Evolutionary conservation across 805 yeast species (phyloP).

Genomic region (Ogataea methanolica): DNA sequence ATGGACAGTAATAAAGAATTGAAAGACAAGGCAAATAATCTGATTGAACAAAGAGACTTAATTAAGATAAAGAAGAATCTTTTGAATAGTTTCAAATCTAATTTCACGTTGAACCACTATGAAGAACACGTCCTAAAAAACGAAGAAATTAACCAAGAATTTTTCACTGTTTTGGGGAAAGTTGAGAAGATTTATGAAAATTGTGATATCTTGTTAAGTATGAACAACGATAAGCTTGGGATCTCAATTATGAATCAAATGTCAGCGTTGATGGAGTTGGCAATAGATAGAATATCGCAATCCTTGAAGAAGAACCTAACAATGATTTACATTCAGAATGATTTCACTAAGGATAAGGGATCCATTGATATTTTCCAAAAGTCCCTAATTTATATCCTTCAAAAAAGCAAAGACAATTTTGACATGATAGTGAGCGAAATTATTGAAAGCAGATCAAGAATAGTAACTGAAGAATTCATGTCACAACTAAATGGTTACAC

Average conservation of each 20-base stretch:
- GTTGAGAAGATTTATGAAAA: constrained; percentile 62
- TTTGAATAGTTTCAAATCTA: constrained; percentile 48
- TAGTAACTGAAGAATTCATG: constrained; percentile 62
- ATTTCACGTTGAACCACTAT: constrained; percentile 64
- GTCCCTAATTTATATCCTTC: constrained; percentile 26
- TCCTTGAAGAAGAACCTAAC: constrained; percentile 30
- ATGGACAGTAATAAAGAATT: constrained; percentile 20
- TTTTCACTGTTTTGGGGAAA: constrained; percentile 55
- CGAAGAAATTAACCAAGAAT: constrained; percentile 40
- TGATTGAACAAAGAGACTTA: constrained; percentile 30
- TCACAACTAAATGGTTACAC: constrained; percentile 44
- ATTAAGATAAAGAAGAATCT: constrained; percentile 48
- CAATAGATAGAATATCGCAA: constrained; percentile 50
- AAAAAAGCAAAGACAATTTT: constrained; percentile 44
- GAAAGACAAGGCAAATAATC: constrained; percentile 13
- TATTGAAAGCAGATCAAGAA: constrained; percentile 64
- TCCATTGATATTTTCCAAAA: constrained; percentile 26
- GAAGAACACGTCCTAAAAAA: constrained; percentile 60
- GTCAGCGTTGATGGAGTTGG: constrained; percentile 44
- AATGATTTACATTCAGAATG: constrained; percentile 19
- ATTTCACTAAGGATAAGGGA: constrained; percentile 14
- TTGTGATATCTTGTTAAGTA: constrained; percentile 65
- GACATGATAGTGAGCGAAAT: constrained; percentile 57
- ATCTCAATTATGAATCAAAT: constrained; percentile 57
- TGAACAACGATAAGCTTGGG: constrained; percentile 65